Evolutionary conservation across 2,329 filamentous ascomycete species (phyloP).

Genomic region (Xylaria arbuscula): DNA sequence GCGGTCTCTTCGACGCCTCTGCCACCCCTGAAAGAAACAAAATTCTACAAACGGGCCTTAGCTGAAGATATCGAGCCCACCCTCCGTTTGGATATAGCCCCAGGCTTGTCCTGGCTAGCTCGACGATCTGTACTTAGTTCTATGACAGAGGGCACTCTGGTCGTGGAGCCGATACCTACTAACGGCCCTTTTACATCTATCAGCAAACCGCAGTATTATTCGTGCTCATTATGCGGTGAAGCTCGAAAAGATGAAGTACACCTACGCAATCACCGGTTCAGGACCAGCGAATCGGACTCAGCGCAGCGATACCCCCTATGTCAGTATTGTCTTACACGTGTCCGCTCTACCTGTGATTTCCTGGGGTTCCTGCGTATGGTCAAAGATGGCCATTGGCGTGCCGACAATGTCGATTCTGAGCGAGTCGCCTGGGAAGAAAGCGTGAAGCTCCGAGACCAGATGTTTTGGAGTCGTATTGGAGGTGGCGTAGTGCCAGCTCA

Average conservation of each 20-base stretch:
- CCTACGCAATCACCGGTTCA: constrained; percentile 85
- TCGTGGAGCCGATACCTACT: constrained; percentile 87
- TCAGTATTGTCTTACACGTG: constrained; percentile 83
- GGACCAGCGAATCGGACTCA: constrained; percentile 85
- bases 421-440: constrained; percentile 95
- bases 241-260: constrained; percentile 76
- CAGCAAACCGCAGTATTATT: constrained; percentile 66
- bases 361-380: constrained; percentile 91
- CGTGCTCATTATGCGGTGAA: constrained; percentile 92
- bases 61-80: constrained; percentile 96
- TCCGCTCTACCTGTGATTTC: constrained; percentile 92
- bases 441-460: constrained; percentile 86
- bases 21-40: constrained; percentile 84
- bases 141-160: constrained; percentile 84
- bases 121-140: constrained; percentile 84
- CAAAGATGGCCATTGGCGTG: constrained; percentile 90
- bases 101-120: constrained; percentile 92
- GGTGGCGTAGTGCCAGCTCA: constrained; percentile 84
- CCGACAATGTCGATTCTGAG: constrained; percentile 84
- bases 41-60: constrained; percentile 91
- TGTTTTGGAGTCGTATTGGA: constrained; percentile 96
- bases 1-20: constrained; percentile 53
- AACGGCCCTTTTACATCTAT: constrained; percentile 62
- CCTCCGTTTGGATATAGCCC: constrained; percentile 86
- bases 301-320: constrained; percentile 92